Evolutionary conservation across 139 green algal genomes (phyloP), one percentile per base, ranked within the genome.

Genomic region (Micractinium sp.): DNA sequence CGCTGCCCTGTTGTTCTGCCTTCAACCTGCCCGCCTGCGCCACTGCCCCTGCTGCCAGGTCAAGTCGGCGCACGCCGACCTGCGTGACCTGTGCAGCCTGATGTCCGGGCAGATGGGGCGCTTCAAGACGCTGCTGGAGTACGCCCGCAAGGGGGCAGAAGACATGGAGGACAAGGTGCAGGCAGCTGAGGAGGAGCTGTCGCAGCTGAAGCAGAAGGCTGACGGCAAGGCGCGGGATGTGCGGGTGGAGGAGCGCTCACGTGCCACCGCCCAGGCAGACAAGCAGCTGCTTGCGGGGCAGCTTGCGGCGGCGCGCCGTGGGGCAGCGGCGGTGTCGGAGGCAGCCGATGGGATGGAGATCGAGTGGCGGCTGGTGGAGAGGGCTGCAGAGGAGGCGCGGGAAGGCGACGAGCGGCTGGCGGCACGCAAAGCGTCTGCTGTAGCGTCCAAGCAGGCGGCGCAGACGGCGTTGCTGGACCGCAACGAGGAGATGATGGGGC

Each of bases 401-500:
- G 81, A 82, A 27, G 69, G 33, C 3, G 27, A 53, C 29, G n/a
- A 66, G 20, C 25, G 25, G 56, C 35, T 88, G 81, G 18, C 15
- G 4, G 81, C 56, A 2, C 53, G 41, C 47, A 66, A 20, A 47
- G 67, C 80, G 20, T 56, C 71, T 0, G 87, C 80, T 16, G 7
- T 39, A 25, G 81, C 33, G 41, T 81, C 81, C 67, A 90, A 85
- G 81, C 33, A 38, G 25, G 71, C 63, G 41, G 69, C 81, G 38
- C 82, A 89, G 74, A 89, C 87, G 36, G 87, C 94, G 89, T 90
- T 98, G 29, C 96, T 98, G 61, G 96, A 97, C 83, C 94, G 96
- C 47, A 96, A 97, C 87, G 95, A 98, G 82, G 96, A 98, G 94
- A 92, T 98, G 87, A 96, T 94, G 89, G 95, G 97, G 56, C 88